Conservation (phyloP, 495 filamentous ascomycete genomes). For the Physcia stellaris region DNA sequence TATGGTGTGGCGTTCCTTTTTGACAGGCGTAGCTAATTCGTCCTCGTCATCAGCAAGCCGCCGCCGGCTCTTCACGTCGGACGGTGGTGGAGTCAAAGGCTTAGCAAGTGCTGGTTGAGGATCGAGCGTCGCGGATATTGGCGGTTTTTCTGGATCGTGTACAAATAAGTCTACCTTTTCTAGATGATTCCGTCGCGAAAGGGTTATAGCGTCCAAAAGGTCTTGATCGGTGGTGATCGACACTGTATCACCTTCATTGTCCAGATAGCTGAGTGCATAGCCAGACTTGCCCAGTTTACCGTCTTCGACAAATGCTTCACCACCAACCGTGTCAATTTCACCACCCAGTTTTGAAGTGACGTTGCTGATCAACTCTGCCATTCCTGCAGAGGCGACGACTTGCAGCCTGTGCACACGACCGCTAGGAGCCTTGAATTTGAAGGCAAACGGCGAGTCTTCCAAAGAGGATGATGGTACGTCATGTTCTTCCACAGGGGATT, state of each 20-base stretch:
- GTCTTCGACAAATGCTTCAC: constrained; percentile 56
- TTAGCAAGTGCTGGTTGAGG: constrained; percentile 46
- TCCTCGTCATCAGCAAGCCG: constrained; percentile 38
- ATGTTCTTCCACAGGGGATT: constrained; percentile 55
- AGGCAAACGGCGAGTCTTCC: constrained; percentile 73
- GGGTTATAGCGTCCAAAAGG: constrained; percentile 74
- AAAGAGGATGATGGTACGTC: constrained; percentile 25
- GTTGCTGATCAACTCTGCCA: constrained; percentile 64
- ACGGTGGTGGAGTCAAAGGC: constrained; percentile 42
- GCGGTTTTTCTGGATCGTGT: constrained; percentile 78
- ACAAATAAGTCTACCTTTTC: constrained; percentile 98
- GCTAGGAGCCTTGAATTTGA: constrained; percentile 99
- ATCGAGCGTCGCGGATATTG: constrained; percentile 53
- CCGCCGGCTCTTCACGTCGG: constrained; percentile 44
- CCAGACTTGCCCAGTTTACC: constrained; percentile 68
- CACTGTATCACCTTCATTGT: constrained; percentile 95
- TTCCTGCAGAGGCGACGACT: constrained; percentile 63
- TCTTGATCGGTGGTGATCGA: constrained; percentile 95
- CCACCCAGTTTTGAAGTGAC: constrained; percentile 75
- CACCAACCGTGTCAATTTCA: constrained; percentile 81
- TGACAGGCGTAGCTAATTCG: constrained; percentile 45
- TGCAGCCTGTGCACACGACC: constrained; percentile 90
- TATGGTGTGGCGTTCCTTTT: constrained; percentile 23
- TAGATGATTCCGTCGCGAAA: constrained; percentile 58
- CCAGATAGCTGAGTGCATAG: constrained; percentile 89